phyloP scores from a whole-genome alignment of 495 filamentous ascomycete genomes.

The Penicillium desertorum region DNA sequence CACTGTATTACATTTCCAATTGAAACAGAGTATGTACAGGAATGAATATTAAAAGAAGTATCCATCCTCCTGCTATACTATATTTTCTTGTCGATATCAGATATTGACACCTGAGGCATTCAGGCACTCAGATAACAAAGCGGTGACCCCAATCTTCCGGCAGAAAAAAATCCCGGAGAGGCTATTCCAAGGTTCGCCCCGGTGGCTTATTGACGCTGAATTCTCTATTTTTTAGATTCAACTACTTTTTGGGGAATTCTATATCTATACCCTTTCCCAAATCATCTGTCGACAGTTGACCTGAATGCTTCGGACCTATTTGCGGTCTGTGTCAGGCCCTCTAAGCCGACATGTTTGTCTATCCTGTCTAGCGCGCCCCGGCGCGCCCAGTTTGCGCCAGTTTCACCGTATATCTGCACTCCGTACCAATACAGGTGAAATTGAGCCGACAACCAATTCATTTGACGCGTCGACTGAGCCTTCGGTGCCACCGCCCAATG shows the following conservation, averaged over 20 bases:
- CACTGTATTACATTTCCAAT: neutral
- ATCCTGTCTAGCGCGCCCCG: constrained; percentile 35
- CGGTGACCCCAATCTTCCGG: constrained; percentile 17
- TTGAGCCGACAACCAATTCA: neutral
- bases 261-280: constrained; percentile 3
- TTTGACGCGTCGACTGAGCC: constrained; percentile 3
- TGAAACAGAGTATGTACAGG: neutral
- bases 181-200: constrained; percentile 7
- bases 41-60: neutral
- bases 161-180: constrained; percentile 28
- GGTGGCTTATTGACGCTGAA: neutral
- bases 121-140: neutral
- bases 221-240: constrained; percentile 1
- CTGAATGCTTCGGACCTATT: constrained; percentile 44
- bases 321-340: constrained; percentile 45
- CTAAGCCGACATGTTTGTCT: constrained; percentile 38
- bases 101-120: too few species aligned
- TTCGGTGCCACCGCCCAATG: neutral
- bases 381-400: constrained; percentile 27
- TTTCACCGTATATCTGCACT: constrained; percentile 27
- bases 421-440: constrained; percentile 1
- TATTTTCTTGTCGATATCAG: too few species aligned
- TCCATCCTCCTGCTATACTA: neutral
- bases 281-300: constrained; percentile 9
- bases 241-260: neutral